A percentile compares a stretch with the other conserved stretches of the same genome.
These are phyloP conservation scores for Paecilomyces dactylethromorphus DNA, from an alignment of 2,329 filamentous ascomycete species.

Conservation along the genomic window DNA sequence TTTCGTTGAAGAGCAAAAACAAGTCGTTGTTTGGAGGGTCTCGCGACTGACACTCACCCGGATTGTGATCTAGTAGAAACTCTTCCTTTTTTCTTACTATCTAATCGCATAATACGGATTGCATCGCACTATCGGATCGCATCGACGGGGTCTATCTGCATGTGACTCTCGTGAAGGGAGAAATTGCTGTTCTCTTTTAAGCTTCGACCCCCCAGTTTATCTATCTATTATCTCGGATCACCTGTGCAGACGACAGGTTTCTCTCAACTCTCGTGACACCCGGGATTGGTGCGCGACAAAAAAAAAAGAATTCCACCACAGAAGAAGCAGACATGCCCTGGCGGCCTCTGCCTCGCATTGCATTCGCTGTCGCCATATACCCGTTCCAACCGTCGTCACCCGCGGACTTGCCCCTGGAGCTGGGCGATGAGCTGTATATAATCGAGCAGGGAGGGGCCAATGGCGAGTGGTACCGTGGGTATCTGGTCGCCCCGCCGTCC, in stretches of 20 bases:
- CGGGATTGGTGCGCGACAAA: slow-evolving; percentile 2
- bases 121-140: neutral
- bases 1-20: neutral
- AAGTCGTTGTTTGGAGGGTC: neutral
- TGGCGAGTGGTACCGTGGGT: slow-evolving; percentile 89
- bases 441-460: slow-evolving; percentile 86
- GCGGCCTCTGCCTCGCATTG: slow-evolving; percentile 93
- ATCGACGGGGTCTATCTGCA: neutral
- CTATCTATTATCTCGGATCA: neutral
- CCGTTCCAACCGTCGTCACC: slow-evolving; percentile 82
- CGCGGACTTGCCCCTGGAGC: slow-evolving; percentile 90
- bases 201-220: neutral
- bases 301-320: neutral
- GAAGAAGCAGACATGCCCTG: slow-evolving; percentile 66
- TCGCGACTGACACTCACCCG: neutral
- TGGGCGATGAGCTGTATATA: slow-evolving; percentile 97
- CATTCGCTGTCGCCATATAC: slow-evolving; percentile 93
- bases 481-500: slow-evolving; percentile 89
- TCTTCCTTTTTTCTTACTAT: neutral
- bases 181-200: neutral
- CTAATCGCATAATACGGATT: neutral
- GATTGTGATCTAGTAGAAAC: neutral
- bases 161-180: neutral
- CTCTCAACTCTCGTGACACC: neutral
- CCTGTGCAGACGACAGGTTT: neutral